Conservation (phyloP, 331 rosid species). For the Phaseolus coccineus region DNA sequence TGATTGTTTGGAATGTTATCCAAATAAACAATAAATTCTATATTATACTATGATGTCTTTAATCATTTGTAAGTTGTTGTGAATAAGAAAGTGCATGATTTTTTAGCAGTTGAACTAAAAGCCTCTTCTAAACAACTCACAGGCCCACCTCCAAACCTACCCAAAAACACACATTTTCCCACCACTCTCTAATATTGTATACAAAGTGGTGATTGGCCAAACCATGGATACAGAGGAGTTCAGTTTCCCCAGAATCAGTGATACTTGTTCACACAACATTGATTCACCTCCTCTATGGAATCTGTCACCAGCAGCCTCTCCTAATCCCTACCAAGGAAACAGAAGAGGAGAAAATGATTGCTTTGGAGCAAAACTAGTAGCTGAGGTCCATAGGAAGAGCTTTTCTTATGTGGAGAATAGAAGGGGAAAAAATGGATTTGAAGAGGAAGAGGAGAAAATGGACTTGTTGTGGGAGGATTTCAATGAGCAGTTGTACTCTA, state of each 20-base stretch:
- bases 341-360: not conserved
- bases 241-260: conserved; percentile 64
- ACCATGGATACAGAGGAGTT: conserved; percentile 72
- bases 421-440: conserved; percentile 10
- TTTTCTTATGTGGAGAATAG: conserved; percentile 40
- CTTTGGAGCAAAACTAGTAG: conserved; percentile 13
- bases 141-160: conserved; percentile 40
- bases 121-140: conserved; percentile 42
- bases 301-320: conserved; percentile 55
- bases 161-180: conserved; percentile 17
- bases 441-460: conserved; percentile 56
- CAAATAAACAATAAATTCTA: too few relatives aligned
- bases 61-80: conserved; percentile 6
- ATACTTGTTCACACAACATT: conserved; percentile 43
- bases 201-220: conserved; percentile 19
- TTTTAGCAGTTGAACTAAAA: conserved; percentile 67
- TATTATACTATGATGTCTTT: not conserved
- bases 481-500: conserved; percentile 63
- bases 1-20: too few relatives aligned
- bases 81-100: conserved; percentile 25
- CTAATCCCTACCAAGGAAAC: conserved; percentile 33
- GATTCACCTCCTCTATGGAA: conserved; percentile 82
- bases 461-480: conserved; percentile 82
- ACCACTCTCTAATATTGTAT: conserved; percentile 5
- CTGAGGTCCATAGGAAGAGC: conserved; percentile 42